Base-by-base conservation (phyloP, 176 grass and related monocot species). In the Juncus inflexus region DNA sequence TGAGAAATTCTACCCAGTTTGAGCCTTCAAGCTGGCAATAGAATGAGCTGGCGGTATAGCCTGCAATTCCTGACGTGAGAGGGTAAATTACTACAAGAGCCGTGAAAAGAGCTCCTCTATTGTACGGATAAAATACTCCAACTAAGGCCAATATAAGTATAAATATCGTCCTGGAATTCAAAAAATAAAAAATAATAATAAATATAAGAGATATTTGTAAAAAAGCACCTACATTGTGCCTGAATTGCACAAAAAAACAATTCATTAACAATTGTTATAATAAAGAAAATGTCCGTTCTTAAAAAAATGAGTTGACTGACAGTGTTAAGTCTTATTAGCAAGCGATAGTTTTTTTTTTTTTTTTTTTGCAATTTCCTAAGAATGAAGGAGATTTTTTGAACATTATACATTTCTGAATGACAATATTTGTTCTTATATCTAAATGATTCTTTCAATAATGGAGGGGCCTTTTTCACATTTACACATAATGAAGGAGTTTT, bases 81-180 rank as follows among this genome's bases (percentile, higher is more conserved):
- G 92, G 87, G 58, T 96, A 45, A 77, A 96, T 96, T 37, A 96
- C 92, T 3, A 96, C 92, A 79, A 96, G 57, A 51, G 92, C 92
- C 62, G 92, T 96, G 60, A 96, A 96, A 69, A 96, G 79, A 50
- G 92, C 87, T 78, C 92, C 92, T 37, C 92, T 79, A 55, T 96
- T 96, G 74, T 91, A 96, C 7, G 92, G 92, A 77, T 96, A 96
- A 82, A 96, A 96, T 59, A 96, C 92, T 55, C 92, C 92, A 49
- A 96, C 84, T 9, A 96, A 77, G 62, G 92, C 84, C 80, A 96
- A 84, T 65, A 96, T 70, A 81, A 96, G 91, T 83, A 96, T 96
- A 71, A 96, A 96, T 36, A 86, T 90, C 38, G 92, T 91, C 67
- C 92, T 91, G 82, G 54, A 79, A 49, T 56, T 45, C 3, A 45